A percentile compares a stretch with the other conserved stretches of the same genome.
Conservation (phyloP, 169 alveolate species). For the Cryptosporidium sp. region DNA sequence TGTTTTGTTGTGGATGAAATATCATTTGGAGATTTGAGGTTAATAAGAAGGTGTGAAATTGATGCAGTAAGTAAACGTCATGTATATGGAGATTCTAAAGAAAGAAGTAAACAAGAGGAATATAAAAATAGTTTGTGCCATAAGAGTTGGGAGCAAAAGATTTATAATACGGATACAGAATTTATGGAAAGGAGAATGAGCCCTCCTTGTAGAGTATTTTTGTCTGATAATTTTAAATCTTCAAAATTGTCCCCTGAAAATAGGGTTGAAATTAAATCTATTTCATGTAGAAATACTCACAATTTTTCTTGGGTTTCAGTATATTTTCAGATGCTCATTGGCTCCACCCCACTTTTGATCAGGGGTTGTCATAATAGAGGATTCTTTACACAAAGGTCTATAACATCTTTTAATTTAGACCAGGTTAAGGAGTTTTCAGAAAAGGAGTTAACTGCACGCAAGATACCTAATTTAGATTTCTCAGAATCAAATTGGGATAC, state of each 20-base stretch:
- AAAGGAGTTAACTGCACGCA: slow-evolving; percentile 4
- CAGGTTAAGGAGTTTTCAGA: slow-evolving; percentile 43
- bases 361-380: slow-evolving; percentile 51
- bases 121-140: slow-evolving; percentile 13
- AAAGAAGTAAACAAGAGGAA: slow-evolving; percentile 13
- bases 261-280: slow-evolving; percentile 47
- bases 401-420: slow-evolving; percentile 12
- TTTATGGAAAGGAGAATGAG: slow-evolving; percentile 23
- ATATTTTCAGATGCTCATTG: slow-evolving; percentile 63
- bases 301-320: slow-evolving; percentile 63
- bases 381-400: slow-evolving; percentile 18
- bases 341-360: slow-evolving; percentile 28
- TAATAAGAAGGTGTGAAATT: slow-evolving; percentile 45
- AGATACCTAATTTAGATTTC: neutral
- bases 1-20: slow-evolving; percentile 43
- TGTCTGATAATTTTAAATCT: slow-evolving; percentile 26
- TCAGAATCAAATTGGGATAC: slow-evolving; percentile 29
- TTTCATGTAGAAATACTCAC: slow-evolving; percentile 36
- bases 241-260: slow-evolving; percentile 17
- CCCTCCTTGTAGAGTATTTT: slow-evolving; percentile 40
- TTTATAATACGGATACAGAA: neutral
- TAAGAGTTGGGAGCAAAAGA: slow-evolving; percentile 22
- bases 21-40: slow-evolving; percentile 29
- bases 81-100: slow-evolving; percentile 29
- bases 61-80: slow-evolving; percentile 32